Base-by-base conservation (phyloP, 805 yeast species). In the Wickerhamiella lipophila region DNA sequence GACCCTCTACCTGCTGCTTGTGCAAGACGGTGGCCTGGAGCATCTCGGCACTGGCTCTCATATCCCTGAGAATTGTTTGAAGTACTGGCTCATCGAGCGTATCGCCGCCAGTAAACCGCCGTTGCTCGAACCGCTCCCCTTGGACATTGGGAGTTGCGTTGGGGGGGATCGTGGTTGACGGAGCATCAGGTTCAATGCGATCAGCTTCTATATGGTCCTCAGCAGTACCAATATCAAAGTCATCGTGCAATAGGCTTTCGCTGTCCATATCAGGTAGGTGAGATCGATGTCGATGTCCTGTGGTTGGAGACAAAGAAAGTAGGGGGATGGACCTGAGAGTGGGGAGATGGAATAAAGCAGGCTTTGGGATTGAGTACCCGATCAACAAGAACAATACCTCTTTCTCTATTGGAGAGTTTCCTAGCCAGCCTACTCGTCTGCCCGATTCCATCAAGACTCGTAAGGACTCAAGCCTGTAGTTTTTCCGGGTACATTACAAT, bases 41-140 rank as follows among this genome's bases (percentile, higher is more conserved):
- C 40, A 73, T 58, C 5, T 60, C 56, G 1, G 74, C 75, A 22
- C 72, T 74, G 3, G 71, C 68, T 29, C 58, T 60, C 23, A 73
- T 53, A 52, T 73, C 78, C 32, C 78, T 64, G 57, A 64, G 55
- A 6, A 80, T 62, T 0, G 87, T 80, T 27, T 69, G 65, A 58
- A 68, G 60, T 7, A 80, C 80, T 0, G 86, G 83, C 63, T 80
- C 87, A 58, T 81, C 85, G 11, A 80, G 64, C 2, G 87, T 80
- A 58, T 80, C 82, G 25, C 83, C 83, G 2, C 86, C 86, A 18
- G 77, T 60, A 58, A 72, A 78, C 53, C 76, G 73, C 13, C 68
- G 58, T 36, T 47, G 80, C 47, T 62, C 67, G 23, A 66, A 49
- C 27, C 65, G 55, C 49, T 63, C 65, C 25, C 58, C 58, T 9